Base-by-base conservation (phyloP, 768 basidiomycete species). In the Chalciporus sphaerocephalus region DNA sequence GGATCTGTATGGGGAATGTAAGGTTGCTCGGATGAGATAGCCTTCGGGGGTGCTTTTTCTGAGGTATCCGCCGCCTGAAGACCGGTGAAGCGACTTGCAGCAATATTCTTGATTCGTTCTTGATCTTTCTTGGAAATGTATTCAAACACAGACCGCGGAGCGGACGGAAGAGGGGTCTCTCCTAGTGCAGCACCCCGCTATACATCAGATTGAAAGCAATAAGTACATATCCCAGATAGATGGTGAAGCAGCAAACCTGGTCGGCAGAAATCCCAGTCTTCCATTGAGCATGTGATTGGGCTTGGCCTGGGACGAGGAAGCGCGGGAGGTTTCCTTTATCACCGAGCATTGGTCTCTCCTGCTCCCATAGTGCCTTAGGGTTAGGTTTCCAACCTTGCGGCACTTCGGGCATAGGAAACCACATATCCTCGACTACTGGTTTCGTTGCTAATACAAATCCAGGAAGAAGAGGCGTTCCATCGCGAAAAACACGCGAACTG, bases 71-170 rank as follows among this genome's bases (percentile, higher is more conserved):
- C 30, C 12, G 56, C 52, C 8, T 65, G 55, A n/a, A 59, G 56
- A n/a, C 56, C 54, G 0, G 47, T 42, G 5, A 55, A 44, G 6
- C 62, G 56, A 7, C 51, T 54, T 6, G 74, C 56, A 11, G 76
- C 62, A 21, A 88, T 76, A 22, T 74, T 75, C 57, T 83, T 74
- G 13, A 99, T 74, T 6, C 94, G 83, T 48, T 96, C 93, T 45
- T 82, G 79, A 57, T 95, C 92, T 57, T 93, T 94, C 52, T 86
- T 80, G 0, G 96, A 95, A 62, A 98, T 81, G 61, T 83, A 98
- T 36, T 98, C 94, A 62, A 95, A 97, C 13, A 99, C 80, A 0
- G 95, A 97, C 10, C 81, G 81, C 2, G 87, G 79, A 12, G 76
- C 78, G 3, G 81, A 67, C 11, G 82, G 75, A 10, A 89, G 71